phyloP scores from a whole-genome alignment of 1,139 yeast genomes.

The Suzukiozyma palmioleophila region DNA sequence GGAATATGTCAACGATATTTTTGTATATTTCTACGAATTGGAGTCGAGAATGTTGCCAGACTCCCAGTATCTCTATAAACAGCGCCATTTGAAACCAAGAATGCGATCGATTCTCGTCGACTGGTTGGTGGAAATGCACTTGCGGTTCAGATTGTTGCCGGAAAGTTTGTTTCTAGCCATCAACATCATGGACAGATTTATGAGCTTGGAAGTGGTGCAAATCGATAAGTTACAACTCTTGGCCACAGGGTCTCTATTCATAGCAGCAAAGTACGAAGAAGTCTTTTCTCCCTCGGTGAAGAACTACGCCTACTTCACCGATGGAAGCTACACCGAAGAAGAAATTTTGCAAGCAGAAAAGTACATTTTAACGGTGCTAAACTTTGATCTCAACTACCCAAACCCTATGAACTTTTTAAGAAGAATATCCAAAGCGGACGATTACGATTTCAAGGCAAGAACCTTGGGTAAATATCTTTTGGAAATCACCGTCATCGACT shows the following conservation, averaged over 20 bases:
- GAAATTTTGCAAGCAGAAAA: constrained; percentile 87
- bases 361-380: constrained; percentile 68
- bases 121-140: constrained; percentile 93
- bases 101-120: constrained; percentile 90
- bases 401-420: constrained; percentile 93
- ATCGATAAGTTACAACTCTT: constrained; percentile 82
- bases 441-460: constrained; percentile 87
- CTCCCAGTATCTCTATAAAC: constrained; percentile 67
- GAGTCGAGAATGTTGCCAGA: constrained; percentile 79
- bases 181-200: constrained; percentile 86
- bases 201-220: constrained; percentile 75
- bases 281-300: constrained; percentile 86
- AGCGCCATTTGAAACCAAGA: constrained; percentile 72
- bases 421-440: constrained; percentile 92
- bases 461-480: constrained; percentile 86
- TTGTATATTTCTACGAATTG: constrained; percentile 69
- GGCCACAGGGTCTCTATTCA: constrained; percentile 86
- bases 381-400: constrained; percentile 82
- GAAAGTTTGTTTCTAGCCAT: constrained; percentile 88
- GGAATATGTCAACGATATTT: constrained; percentile 87
- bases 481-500: constrained; percentile 79
- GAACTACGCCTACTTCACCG: constrained; percentile 86
- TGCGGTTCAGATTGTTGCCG: constrained; percentile 79
- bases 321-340: constrained; percentile 77
- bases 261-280: constrained; percentile 95